Percentiles rank a stretch among this genome's conserved stretches.
Conservation (phyloP, 768 basidiomycete genomes). For the Boletus subparvulus region DNA sequence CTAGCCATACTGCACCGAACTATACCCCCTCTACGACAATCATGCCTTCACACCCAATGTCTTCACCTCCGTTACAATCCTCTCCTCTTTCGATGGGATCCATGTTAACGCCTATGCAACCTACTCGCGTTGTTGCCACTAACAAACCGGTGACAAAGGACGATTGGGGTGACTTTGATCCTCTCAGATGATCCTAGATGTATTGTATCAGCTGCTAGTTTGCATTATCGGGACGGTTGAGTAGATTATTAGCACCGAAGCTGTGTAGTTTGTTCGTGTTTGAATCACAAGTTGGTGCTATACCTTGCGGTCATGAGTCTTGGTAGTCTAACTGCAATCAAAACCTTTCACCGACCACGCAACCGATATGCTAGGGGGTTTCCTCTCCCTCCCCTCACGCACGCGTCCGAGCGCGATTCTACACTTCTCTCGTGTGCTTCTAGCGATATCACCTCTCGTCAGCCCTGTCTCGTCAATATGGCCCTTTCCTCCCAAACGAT, state of each 20-base stretch:
- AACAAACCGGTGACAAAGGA: conserved; percentile 57
- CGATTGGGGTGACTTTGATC: conserved; percentile 84
- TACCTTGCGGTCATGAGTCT: conserved; percentile 5
- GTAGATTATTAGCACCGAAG: not conserved
- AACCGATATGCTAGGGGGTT: conserved; percentile 11
- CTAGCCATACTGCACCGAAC: conserved; percentile 15
- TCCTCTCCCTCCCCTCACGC: not conserved
- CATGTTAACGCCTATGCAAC: conserved; percentile 59
- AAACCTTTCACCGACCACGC: not conserved
- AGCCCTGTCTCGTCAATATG: conserved; percentile 46
- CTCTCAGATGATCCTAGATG: conserved; percentile 34
- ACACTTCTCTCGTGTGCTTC: conserved; percentile 3
- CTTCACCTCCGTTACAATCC: conserved; percentile 32
- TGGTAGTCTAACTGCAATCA: not conserved
- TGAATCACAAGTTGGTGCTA: conserved; percentile 11
- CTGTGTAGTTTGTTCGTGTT: conserved; percentile 25
- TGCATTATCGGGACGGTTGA: not conserved
- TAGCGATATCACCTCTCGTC: conserved; percentile 17
- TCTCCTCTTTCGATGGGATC: conserved; percentile 43
- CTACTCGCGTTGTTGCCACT: conserved; percentile 40
- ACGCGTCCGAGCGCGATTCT: not conserved
- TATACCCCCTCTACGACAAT: conserved; percentile 18
- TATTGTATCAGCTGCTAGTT: conserved; percentile 1
- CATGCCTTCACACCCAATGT: conserved; percentile 24
- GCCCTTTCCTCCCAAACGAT: conserved; percentile 89